These are phyloP conservation scores for Carallia pectinifolia DNA, from an alignment of 345 rosid species.

Conservation along the genomic window DNA sequence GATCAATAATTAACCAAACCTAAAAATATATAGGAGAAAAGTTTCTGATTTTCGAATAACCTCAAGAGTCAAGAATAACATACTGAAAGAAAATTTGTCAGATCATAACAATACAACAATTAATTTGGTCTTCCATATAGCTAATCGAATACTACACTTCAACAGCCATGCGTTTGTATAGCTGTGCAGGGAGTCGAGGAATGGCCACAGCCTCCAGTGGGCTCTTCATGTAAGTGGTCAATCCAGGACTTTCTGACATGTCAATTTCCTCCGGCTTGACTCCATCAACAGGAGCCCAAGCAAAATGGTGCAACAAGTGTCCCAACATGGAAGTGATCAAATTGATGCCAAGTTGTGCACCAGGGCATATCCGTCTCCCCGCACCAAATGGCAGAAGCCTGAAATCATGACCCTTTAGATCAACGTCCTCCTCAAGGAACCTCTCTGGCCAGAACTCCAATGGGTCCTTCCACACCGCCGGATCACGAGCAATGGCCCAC, in stretches of 20 bases:
- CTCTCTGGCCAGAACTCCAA: conserved; percentile 77
- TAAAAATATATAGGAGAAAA: too few relatives aligned
- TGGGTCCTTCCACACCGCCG: conserved; percentile 65
- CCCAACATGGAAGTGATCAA: conserved; percentile 28
- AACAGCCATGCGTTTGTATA: conserved; percentile 21
- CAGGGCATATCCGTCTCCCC: conserved; percentile 32
- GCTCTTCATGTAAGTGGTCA: conserved; percentile 25
- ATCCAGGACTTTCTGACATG: conserved; percentile 26
- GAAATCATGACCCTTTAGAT: conserved; percentile 86
- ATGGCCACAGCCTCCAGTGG: conserved; percentile 24
- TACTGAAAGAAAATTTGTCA: too few relatives aligned
- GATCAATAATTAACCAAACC: too few relatives aligned
- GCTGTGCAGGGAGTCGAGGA: conserved; percentile 19
- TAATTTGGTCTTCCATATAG: not conserved
- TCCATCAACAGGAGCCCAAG: conserved; percentile 22
- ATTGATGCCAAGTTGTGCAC: conserved; percentile 26
- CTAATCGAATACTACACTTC: conserved; percentile 13
- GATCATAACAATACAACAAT: too few relatives aligned
- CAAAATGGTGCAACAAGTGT: conserved; percentile 25
- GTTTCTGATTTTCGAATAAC: too few relatives aligned
- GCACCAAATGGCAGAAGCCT: conserved; percentile 30
- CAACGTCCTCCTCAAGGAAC: conserved; percentile 84
- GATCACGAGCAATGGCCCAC: conserved; percentile 89
- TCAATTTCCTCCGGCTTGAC: conserved; percentile 20
- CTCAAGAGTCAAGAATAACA: too few relatives aligned